Base-by-base conservation (phyloP, 129 eudicot genomes). In the Pulicaria dysenterica region DNA sequence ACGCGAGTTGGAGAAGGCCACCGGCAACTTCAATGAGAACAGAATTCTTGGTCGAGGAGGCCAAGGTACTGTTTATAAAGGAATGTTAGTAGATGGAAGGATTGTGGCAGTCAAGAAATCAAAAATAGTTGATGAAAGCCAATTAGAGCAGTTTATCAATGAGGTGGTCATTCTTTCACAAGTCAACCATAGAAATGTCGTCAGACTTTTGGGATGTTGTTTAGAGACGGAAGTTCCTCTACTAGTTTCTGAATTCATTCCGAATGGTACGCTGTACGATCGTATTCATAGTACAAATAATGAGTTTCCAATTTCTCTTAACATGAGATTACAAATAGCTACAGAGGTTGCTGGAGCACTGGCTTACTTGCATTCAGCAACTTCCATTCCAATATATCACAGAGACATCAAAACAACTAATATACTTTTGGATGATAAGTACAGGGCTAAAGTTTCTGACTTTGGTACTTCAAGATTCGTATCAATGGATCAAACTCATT, bases 151-250 rank as follows among this genome's bases (percentile, higher is more conserved):
- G 13, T 79, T 79, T 38, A 79, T 79, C 34, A 79, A 79, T 34
- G 83, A 79, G 38, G 83, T 79, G 40, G 83, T 72, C 38, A 65
- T 79, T 55, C 70, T 79, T 42, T 79, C 83, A 3, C 78, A 79
- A 64, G 71, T 79, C 24, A 79, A 65, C 39, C 83, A 79, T 17
- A 73, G 78, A 9, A 79, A 79, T 56, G 73, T 72, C 7, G 83
- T 79, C 46, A 72, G 72, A 45, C 78, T 72, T 38, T 54, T 72
- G n/a, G 83, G 83, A 37, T 78, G 82, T 34, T 78, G 82, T 37
- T 69, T 78, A 59, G 82, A 78, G 61, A 78, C 82, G 10, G 82
- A 78, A 2, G 82, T 78, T 13, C 77, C 82, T 44, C 55, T 78
- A 8, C 56, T 78, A 0, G 82, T 78, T 64, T 78, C 74, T 4